Evolutionary conservation across 106 monocot genomes (phyloP).

Genomic region (Xerophyta viscosa): DNA sequence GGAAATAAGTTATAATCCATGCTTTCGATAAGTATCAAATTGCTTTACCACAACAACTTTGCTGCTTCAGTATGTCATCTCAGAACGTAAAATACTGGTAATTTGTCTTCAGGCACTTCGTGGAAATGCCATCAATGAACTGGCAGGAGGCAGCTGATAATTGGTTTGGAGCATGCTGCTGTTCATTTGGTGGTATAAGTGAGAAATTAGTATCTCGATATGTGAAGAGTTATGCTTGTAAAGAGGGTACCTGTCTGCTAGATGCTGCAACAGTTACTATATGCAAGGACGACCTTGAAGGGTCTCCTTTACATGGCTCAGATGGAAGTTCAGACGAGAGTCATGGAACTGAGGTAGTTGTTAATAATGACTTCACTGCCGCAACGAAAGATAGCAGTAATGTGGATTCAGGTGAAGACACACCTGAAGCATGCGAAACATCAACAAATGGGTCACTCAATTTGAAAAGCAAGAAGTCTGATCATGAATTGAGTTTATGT

Average conservation of each 20-base stretch:
- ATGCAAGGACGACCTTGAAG: conserved; percentile 62
- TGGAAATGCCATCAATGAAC: conserved; percentile 79
- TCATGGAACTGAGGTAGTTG: conserved; percentile 1
- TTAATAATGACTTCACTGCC: neutral
- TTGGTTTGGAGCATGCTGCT: conserved; percentile 95
- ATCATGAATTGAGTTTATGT: neutral
- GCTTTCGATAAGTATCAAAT: too few species aligned
- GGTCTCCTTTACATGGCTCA: conserved; percentile 9
- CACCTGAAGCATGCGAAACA: neutral
- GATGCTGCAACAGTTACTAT: conserved; percentile 59
- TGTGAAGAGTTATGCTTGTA: conserved; percentile 31
- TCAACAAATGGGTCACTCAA: neutral
- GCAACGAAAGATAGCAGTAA: neutral
- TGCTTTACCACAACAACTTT: too few species aligned
- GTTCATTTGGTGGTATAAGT: conserved; percentile 83
- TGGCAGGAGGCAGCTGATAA: conserved; percentile 95
- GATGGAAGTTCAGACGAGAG: conserved; percentile 1
- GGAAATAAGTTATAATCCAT: too few species aligned
- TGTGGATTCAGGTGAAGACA: conserved; percentile 9
- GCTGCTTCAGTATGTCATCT: neutral
- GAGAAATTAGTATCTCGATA: conserved; percentile 71
- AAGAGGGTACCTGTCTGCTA: conserved; percentile 49
- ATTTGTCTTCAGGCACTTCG: conserved; percentile 44
- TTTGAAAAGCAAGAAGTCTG: too few species aligned
- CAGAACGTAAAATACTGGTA: neutral